Evolutionary conservation across 139 green algal species (phyloP), one percentile per base, ranked within the genome.

Genomic region (Chlorella sorokiniana): DNA sequence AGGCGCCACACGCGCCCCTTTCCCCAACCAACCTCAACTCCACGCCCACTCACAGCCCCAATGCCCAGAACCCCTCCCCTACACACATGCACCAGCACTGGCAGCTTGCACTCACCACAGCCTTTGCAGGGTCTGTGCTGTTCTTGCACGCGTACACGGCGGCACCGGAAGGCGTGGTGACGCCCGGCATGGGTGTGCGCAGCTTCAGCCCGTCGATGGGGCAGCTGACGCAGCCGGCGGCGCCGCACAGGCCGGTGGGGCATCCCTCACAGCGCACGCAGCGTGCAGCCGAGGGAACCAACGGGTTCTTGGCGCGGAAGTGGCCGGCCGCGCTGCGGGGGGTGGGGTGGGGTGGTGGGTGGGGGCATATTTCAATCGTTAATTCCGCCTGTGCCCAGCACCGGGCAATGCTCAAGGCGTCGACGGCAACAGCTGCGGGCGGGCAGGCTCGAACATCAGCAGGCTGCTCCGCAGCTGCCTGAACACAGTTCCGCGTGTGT

Each of bases 261-360:
- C 70, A 77, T 0, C 70, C 70, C 70, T 77, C 70, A 33, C 70
- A 77, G 70, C 70, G 70, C 44, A 31, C n/a, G 70, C 70, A 77
- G n/a, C 35, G 45, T 33, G 44, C 22, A n/a, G 70, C 70, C 14
- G 27, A 20, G 18, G 70, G 70, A 10, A 77, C 70, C 70, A 77
- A 44, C 23, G 44, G 70, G 3, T 77, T 44, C 70, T 77, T 77
- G 11, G 45, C 70, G 31, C 52, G 44, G 70, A 45, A 64, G n/a
- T 45, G n/a, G 5, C 70, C 70, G 23, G 70, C 40, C 35, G 33
- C 5, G 45, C 70, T 77, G 70, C 70, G 45, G 29, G 5, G 45
- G 23, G 45, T 9, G 10, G 23, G 27, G 27, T 27, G 29, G 27
- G 7, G 22, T 14, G 38, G 31, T 22, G 64, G 61, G 61, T 10